Evolutionary conservation across 129 eudicot genomes (phyloP), one percentile per base, ranked within the genome.

Genomic region (Tanacetum coccineum): DNA sequence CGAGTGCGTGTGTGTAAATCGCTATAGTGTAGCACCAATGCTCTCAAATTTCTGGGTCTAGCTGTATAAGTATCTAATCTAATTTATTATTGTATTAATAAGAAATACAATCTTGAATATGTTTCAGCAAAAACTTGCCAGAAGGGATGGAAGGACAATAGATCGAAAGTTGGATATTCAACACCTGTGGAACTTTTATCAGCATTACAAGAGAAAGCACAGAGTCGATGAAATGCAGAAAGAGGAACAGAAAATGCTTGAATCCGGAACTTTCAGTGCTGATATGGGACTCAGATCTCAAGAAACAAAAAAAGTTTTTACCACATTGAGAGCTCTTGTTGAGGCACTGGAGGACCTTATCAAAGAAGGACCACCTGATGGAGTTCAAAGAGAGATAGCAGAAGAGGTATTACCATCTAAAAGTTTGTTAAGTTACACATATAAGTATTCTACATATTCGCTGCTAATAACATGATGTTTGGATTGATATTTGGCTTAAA

Each of bases 321-420:
- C 99, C 53, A 94, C 97, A 60, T 68, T 94, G 84, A 83, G 90
- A 85, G 99, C 97, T 32, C 79, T 94, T 74, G 84, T 94, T 70
- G 99, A 94, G 80, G 99, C 86, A 45, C 75, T 94, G 99, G 96
- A 94, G 63, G 78, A 64, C 59, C 84, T 94, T 13, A 87, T 90
- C 67, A 84, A 81, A 79, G 97, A 94, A 66, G 81, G 85, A 5
- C 75, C 87, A 15, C 82, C 93, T 46, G 93, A 83, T 71, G 87
- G 85, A 62, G 85, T 81, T 61, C 95, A 93, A 70, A 81, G 84
- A 71, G 59, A 64, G 30, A 93, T 93, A n/a, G 57, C 30, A 51
- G 95, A 86, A 30, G 99, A 94, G 95, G 99, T 94, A 74, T 70
- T 44, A 45, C 47, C 40, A 36, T 36, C 40, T 36, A 36, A 36